Evolutionary conservation across 73 alveolate genomes (phyloP).

Genomic region (Diophrys sp.): DNA sequence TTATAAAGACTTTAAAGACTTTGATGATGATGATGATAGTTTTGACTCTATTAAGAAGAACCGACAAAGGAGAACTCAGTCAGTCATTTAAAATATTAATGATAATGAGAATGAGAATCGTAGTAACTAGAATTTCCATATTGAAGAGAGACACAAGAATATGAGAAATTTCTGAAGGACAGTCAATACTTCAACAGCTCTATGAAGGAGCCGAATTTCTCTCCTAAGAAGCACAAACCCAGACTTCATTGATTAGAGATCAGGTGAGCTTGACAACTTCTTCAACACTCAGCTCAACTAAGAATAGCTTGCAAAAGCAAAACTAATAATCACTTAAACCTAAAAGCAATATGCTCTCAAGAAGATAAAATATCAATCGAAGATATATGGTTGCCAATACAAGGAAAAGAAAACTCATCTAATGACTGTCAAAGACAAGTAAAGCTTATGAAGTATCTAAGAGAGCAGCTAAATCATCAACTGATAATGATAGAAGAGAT

Average conservation of each 20-base stretch:
- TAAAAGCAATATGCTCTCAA: not conserved
- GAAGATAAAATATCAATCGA: not conserved
- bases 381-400: not conserved
- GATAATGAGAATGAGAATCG: too few species aligned
- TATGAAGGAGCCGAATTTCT: slow-evolving; percentile 42
- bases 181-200: slow-evolving; percentile 17
- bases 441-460: not conserved
- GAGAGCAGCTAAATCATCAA: not conserved
- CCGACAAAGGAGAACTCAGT: too few species aligned
- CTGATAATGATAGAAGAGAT: too few species aligned
- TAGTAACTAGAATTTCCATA: slow-evolving; percentile 41
- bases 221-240: slow-evolving; percentile 65
- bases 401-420: not conserved
- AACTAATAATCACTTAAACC: not conserved
- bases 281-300: slow-evolving; percentile 48
- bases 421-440: not conserved
- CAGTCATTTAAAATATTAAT: too few species aligned
- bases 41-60: too few species aligned
- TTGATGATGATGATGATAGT: too few species aligned
- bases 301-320: slow-evolving; percentile 1
- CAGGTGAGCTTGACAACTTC: slow-evolving; percentile 41
- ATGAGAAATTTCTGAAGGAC: slow-evolving; percentile 31
- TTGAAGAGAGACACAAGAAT: slow-evolving; percentile 43
- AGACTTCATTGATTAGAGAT: slow-evolving; percentile 59
- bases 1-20: too few species aligned